These are phyloP conservation scores for Wickerhamomyces bisporus DNA, from an alignment of 805 yeast genomes.

Conservation along the genomic window DNA sequence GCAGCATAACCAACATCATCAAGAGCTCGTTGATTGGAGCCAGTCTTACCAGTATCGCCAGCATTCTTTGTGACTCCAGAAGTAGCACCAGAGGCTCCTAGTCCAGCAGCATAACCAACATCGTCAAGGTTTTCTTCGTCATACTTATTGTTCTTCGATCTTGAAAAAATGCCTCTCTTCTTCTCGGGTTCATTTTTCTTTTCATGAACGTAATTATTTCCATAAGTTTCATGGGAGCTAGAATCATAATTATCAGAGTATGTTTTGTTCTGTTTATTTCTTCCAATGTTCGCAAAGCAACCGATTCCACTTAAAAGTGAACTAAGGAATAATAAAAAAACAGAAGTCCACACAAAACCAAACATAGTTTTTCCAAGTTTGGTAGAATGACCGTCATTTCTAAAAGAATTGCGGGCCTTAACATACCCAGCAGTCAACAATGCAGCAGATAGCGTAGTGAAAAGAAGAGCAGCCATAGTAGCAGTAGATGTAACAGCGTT, in stretches of 20 bases:
- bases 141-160: slow-evolving; percentile 6
- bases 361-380: slow-evolving; percentile 44
- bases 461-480: slow-evolving; percentile 34
- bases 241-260: slow-evolving; percentile 18
- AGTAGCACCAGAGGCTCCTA: slow-evolving; percentile 5
- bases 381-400: slow-evolving; percentile 36
- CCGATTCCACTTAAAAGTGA: slow-evolving; percentile 18
- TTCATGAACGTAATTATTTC: slow-evolving; percentile 19
- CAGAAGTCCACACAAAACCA: slow-evolving; percentile 61
- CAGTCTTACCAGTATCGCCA: slow-evolving; percentile 2
- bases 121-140: slow-evolving; percentile 9
- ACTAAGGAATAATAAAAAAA: slow-evolving; percentile 20
- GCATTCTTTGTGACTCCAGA: background rate
- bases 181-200: slow-evolving; percentile 6
- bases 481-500: slow-evolving; percentile 17
- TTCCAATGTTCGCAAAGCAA: slow-evolving; percentile 11
- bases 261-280: slow-evolving; percentile 8
- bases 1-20: slow-evolving; percentile 12
- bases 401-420: slow-evolving; percentile 46
- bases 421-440: slow-evolving; percentile 52
- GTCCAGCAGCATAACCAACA: slow-evolving; percentile 8
- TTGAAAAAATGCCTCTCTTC: slow-evolving; percentile 13
- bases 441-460: slow-evolving; percentile 40
- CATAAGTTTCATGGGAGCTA: slow-evolving; percentile 25
- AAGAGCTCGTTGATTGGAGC: background rate